Percentiles rank a stretch among this genome's conserved stretches.
Conservation (phyloP, 2,329 filamentous ascomycete species). For the Penicillium sp. region DNA sequence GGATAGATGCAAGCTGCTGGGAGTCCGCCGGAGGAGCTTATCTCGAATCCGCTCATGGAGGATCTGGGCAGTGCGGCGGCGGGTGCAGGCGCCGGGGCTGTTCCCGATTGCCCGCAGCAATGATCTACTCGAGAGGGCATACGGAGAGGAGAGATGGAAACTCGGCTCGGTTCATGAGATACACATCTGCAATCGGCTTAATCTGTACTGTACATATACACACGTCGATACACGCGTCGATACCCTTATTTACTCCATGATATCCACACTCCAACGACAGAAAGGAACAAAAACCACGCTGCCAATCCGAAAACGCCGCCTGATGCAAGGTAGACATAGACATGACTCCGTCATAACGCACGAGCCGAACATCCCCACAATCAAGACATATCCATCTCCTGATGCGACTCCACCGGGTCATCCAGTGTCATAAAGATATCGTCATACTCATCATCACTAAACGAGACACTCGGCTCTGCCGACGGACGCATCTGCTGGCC, state of each 20-base stretch:
- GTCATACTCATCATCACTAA: conserved; percentile 60
- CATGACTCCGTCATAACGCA: conserved; percentile 1
- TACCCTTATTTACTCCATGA: conserved; percentile 29
- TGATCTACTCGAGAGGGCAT: too few relatives aligned
- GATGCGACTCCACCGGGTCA: conserved; percentile 39
- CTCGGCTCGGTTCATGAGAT: conserved; percentile 6
- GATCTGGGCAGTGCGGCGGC: conserved; percentile 70
- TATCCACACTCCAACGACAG: conserved; percentile 5
- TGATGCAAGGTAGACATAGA: conserved; percentile 15
- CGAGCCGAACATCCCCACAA: conserved; percentile 7
- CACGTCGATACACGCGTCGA: conserved; percentile 30
- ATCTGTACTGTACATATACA: conserved; percentile 30
- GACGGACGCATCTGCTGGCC: background rate
- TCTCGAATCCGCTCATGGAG: conserved; percentile 57
- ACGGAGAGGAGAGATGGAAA: too few relatives aligned
- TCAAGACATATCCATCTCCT: conserved; percentile 44
- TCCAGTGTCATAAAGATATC: conserved; percentile 64
- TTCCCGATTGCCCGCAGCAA: conserved; percentile 62
- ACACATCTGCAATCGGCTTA: conserved; percentile 16
- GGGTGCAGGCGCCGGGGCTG: conserved; percentile 58
- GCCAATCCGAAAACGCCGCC: conserved; percentile 10
- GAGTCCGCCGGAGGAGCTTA: conserved; percentile 82
- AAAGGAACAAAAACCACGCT: too few relatives aligned
- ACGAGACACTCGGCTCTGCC: conserved; percentile 20
- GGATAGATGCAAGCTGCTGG: conserved; percentile 95